Base-by-base conservation (phyloP, 2,329 filamentous ascomycete species). In the Aspergillus sp. region DNA sequence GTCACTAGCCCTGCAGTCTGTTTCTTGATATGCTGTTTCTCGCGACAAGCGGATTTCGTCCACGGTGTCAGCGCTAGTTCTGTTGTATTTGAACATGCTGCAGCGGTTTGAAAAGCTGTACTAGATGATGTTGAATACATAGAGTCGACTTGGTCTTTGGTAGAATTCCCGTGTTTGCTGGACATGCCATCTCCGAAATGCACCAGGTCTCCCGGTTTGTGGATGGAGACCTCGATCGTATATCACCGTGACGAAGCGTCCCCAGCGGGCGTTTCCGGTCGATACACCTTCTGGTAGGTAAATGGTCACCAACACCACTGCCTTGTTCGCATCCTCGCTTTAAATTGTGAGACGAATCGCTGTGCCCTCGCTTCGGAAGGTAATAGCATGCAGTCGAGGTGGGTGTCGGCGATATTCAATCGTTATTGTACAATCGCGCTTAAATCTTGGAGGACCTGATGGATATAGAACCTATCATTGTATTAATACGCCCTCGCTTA, bases 381-480 rank as follows among this genome's bases (percentile, higher is more conserved):
- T 10, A 41, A 22, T 19, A 41, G 6, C 38, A 41, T 41, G 38
- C 38, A 41, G 19, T 41, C 38, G 12, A 23, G 13, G 13, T 17
- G 33, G 13, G 5, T 19, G 7, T 13, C 19, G 17, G 38, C 15
- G 20, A 23, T 19, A 13, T 23, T n/a, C 1, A 41, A 7, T 22
- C 38, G 12, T 10, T n/a, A 23, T 23, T 6, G 17, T 13, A 41
- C 12, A 20, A 41, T 47, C 7, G 6, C 6, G 5, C 35, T 32
- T 45, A 35, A 13, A 5, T 7, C 17, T 30, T 12, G 39, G 5
- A 50, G 23, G 7, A 35, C 41, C 30, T 27, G 17, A 27, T 47
- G 44, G 41, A 44, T 44, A 27, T 37, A 19, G 27, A 50, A 50
- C 38, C 48, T 44, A 44, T 15, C 15, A 19, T 19, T 17, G 15